Percentiles rank a stretch among this genome's conserved stretches.
Conservation (phyloP, 768 basidiomycete genomes). For the Naematelia encephala region DNA sequence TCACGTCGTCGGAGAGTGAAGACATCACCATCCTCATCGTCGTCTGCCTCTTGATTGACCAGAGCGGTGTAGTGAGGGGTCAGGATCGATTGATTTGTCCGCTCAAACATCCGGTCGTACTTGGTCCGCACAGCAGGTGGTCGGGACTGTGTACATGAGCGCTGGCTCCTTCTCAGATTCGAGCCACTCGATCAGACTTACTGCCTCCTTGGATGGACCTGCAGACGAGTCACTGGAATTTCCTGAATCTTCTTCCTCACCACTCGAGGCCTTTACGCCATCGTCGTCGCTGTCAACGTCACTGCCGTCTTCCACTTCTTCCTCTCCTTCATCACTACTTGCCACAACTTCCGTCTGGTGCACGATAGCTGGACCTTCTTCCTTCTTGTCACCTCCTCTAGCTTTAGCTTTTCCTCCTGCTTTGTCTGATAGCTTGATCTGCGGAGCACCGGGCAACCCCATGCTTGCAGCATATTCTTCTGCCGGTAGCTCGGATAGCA, state of each 20-base stretch:
- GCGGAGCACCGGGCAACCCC: constrained; percentile 89
- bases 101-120: constrained; percentile 96
- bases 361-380: constrained; percentile 20
- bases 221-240: constrained; percentile 1
- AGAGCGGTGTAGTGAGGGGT: constrained; percentile 87
- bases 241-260: constrained; percentile 11
- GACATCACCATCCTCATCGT: constrained; percentile 61
- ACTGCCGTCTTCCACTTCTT: constrained; percentile 7
- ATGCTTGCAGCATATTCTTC: constrained; percentile 83
- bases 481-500: constrained; percentile 72
- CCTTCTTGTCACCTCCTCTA: constrained; percentile 35
- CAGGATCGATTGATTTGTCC: constrained; percentile 89
- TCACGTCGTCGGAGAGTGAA: constrained; percentile 91
- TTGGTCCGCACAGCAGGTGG: constrained; percentile 64
- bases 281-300: constrained; percentile 18
- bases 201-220: constrained; percentile 6
- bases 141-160: neutral
- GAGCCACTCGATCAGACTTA: neutral
- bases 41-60: constrained; percentile 61
- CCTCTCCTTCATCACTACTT: constrained; percentile 15
- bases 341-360: constrained; percentile 23
- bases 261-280: constrained; percentile 9
- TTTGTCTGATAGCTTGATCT: constrained; percentile 77
- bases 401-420: constrained; percentile 61
- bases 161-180: neutral